Percentiles rank a stretch among this genome's conserved stretches.
These are phyloP conservation scores for Daphne laureola DNA, from an alignment of 441 rosid genomes.

Conservation along the genomic window DNA sequence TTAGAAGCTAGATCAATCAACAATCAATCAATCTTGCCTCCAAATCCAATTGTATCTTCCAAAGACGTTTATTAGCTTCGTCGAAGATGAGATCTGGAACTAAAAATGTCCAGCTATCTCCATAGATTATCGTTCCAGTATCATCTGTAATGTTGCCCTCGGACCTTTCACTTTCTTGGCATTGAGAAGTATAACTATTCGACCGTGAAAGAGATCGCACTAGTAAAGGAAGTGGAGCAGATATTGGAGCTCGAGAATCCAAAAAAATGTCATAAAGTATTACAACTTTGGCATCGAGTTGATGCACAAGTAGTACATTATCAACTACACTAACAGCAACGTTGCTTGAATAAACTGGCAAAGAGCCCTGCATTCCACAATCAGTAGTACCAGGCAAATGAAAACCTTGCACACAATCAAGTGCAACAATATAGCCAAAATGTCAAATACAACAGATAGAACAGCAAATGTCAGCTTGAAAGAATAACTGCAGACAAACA, in stretches of 20 bases:
- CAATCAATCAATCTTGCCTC: conserved; percentile 49
- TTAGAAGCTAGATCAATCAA: conserved; percentile 3
- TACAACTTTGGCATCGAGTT: conserved; percentile 91
- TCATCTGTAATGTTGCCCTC: conserved; percentile 40
- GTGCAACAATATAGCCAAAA: not conserved
- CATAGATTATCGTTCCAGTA: conserved; percentile 54
- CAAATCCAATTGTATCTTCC: conserved; percentile 90
- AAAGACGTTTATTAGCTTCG: conserved; percentile 56
- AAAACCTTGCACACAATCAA: conserved; percentile 5
- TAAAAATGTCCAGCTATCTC: conserved; percentile 85
- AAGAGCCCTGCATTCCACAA: conserved; percentile 60
- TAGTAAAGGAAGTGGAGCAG: conserved; percentile 94
- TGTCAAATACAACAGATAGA: no score
- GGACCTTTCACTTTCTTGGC: conserved; percentile 41
- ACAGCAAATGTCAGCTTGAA: no score
- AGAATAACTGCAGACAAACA: no score
- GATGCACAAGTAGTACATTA: conserved; percentile 91
- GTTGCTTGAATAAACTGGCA: conserved; percentile 90
- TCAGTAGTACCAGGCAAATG: conserved; percentile 1
- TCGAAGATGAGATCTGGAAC: conserved; percentile 89
- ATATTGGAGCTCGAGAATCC: conserved; percentile 92
- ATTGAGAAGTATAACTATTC: conserved; percentile 33
- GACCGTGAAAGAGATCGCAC: conserved; percentile 71
- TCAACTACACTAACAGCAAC: conserved; percentile 85
- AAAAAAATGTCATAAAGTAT: conserved; percentile 84